Evolutionary conservation across 176 grass and related monocot species (phyloP), one percentile per base, ranked within the genome.

Genomic region (Hordeum marinum): DNA sequence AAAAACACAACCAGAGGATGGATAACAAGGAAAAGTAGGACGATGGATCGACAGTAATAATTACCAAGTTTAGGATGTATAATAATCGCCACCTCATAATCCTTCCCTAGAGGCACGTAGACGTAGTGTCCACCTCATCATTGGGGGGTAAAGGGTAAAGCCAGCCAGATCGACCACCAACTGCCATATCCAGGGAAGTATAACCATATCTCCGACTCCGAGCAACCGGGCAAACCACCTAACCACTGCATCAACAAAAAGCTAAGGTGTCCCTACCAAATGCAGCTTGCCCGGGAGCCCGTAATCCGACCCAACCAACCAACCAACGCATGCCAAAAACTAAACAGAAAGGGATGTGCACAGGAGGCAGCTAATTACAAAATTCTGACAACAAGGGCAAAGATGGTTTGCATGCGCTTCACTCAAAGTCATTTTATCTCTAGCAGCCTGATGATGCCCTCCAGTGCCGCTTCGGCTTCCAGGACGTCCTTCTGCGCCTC

Each of bases 101-200:
- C 85, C 85, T 84, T 87, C 81, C 89, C 85, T 91, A 87, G 80
- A 90, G 89, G 89, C 84, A 90, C 88, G 65, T 73, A 73, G 26
- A 90, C 88, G 65, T 74, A 74, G 26, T 78, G 58, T 60, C 73
- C 37, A 84, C 89, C 89, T 91, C 85, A 81, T 84, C 89, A 87
- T 87, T 87, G 85, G 89, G 79, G 80, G 86, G 46, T 50, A 50
- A 50, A 50, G 79, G 79, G 31, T 36, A 87, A 89, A 89, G 37
- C 55, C 80, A 83, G 23, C 68, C 35, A 40, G 67, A 70, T 70
- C 36, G 75, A 87, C 75, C 85, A 91, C 61, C 76, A 84, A 57
- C 81, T 81, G 85, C 85, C 85, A 81, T 76, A 77, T 84, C 80
- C 89, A 91, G 89, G 76, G 81, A 87, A 87, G 85, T 87, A 87